Evolutionary conservation across 441 rosid genomes (phyloP).

Genomic region (Jatropha multifida): DNA sequence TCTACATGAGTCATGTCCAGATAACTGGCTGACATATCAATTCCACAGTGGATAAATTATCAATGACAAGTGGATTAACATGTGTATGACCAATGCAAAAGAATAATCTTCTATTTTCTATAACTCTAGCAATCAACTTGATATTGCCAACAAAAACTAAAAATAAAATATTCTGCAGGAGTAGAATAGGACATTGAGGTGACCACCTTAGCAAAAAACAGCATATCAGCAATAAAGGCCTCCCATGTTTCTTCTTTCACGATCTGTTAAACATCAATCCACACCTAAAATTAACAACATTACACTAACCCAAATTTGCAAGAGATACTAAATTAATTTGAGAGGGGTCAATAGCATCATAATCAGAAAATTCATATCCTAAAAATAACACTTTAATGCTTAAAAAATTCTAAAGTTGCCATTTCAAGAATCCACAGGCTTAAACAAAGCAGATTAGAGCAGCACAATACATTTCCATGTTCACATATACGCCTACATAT

Average conservation of each 20-base stretch:
- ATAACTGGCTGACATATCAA: background rate
- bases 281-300: constrained; percentile 13
- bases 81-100: background rate
- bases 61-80: background rate
- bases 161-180: background rate
- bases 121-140: background rate
- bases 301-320: background rate
- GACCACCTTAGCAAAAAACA: constrained; percentile 72
- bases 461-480: background rate
- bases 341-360: no score
- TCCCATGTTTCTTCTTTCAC: constrained; percentile 85
- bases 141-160: background rate
- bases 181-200: background rate
- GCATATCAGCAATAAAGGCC: constrained; percentile 53
- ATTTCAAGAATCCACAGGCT: background rate
- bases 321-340: background rate
- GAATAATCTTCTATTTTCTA: background rate
- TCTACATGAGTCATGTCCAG: background rate
- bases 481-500: background rate
- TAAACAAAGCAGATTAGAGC: background rate
- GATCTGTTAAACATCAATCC: constrained; percentile 32
- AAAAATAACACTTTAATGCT: background rate
- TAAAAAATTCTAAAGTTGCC: background rate
- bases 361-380: background rate
- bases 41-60: background rate